These are phyloP conservation scores for Didymella keratinophila DNA, from an alignment of 2,329 filamentous ascomycete genomes.

Conservation along the genomic window DNA sequence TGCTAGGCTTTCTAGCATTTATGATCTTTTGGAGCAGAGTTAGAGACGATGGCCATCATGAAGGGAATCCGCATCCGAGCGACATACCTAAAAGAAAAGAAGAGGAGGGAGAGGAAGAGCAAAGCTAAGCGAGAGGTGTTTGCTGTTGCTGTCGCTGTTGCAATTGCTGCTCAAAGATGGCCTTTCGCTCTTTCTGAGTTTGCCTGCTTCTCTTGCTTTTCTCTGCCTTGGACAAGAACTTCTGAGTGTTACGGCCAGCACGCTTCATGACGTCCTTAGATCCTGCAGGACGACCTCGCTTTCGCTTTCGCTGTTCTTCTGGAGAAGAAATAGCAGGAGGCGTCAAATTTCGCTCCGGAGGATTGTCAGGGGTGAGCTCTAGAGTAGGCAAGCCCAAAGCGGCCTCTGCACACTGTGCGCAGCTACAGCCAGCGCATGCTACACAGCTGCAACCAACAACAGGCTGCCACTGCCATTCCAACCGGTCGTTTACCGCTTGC, in stretches of 20 bases:
- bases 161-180: too few relatives aligned
- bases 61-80: slow-evolving; percentile 48
- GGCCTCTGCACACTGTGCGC: too few relatives aligned
- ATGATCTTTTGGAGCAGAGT: slow-evolving; percentile 39
- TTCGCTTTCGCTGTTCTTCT: neutral
- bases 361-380: neutral
- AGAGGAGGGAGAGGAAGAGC: slow-evolving; percentile 7
- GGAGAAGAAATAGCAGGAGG: neutral
- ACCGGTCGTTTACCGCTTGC: too few relatives aligned
- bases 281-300: neutral
- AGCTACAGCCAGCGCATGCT: neutral
- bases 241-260: neutral
- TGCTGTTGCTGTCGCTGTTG: neutral
- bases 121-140: neutral
- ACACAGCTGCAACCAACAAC: neutral
- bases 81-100: slow-evolving; percentile 39
- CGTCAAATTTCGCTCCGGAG: neutral
- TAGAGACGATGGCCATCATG: slow-evolving; percentile 42
- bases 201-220: neutral
- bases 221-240: neutral
- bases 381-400: neutral
- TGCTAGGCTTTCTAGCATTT: slow-evolving; percentile 41
- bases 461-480: neutral
- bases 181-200: neutral
- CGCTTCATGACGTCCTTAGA: neutral